Conservation (phyloP, 2,329 filamentous ascomycete genomes). For the Teratosphaeria nubilosa region DNA sequence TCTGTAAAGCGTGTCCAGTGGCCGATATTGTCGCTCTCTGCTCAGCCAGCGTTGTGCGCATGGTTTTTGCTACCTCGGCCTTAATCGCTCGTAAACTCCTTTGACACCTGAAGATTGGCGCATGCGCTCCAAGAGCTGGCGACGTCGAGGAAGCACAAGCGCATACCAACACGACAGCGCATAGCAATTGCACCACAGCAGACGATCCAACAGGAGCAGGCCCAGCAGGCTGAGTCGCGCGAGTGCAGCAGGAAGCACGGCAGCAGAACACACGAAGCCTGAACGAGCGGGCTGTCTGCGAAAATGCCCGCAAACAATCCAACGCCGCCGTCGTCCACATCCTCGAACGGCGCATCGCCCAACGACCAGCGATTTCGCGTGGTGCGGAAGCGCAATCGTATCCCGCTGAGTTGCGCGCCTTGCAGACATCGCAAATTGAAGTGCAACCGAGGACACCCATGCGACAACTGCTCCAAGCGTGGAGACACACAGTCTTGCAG, state of each 20-base stretch:
- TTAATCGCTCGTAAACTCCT: neutral
- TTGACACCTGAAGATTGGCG: neutral
- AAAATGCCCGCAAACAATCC: slow-evolving; percentile 31
- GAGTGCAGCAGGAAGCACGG: neutral
- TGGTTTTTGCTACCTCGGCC: neutral
- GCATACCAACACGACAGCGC: neutral
- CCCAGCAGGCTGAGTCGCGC: neutral
- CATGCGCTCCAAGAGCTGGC: neutral
- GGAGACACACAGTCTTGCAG: slow-evolving; percentile 72
- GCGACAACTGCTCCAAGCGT: slow-evolving; percentile 88
- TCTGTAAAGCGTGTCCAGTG: neutral
- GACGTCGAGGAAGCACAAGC: neutral
- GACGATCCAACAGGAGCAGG: neutral
- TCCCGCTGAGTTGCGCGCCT: slow-evolving; percentile 83
- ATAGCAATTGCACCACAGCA: neutral
- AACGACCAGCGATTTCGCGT: slow-evolving; percentile 71
- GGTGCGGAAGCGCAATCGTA: slow-evolving; percentile 81
- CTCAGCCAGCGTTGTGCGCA: neutral
- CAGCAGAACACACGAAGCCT: neutral
- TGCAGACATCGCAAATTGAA: slow-evolving; percentile 93
- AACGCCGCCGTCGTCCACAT: slow-evolving; percentile 67
- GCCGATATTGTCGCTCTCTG: neutral
- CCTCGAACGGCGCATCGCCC: slow-evolving; percentile 66
- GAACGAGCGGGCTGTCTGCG: neutral
- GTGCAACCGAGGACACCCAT: slow-evolving; percentile 85